These are phyloP conservation scores for Didymella sp. DNA, from an alignment of 2,329 filamentous ascomycete genomes.

Conservation along the genomic window DNA sequence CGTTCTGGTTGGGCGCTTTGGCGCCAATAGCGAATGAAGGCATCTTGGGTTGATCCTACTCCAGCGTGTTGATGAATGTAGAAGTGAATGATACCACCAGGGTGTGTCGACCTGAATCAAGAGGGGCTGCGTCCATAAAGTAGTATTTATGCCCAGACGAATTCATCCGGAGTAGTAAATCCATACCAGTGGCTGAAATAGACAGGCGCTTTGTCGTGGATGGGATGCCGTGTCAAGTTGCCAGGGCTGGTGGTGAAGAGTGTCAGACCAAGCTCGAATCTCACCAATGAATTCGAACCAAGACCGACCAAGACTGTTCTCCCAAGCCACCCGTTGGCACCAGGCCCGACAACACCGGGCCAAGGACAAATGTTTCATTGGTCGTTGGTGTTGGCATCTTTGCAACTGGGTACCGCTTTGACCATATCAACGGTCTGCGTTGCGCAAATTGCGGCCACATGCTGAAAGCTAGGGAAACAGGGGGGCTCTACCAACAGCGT, in stretches of 20 bases:
- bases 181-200: conserved; percentile 10
- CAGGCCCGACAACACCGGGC: conserved; percentile 33
- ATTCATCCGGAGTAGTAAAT: conserved; percentile 3
- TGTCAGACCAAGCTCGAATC: conserved; percentile 20
- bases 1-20: conserved; percentile 26
- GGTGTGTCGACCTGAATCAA: conserved; percentile 24
- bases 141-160: conserved; percentile 30
- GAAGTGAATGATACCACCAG: conserved; percentile 19
- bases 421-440: conserved; percentile 19
- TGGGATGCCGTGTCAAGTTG: conserved; percentile 26
- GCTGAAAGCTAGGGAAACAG: conserved; percentile 19
- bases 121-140: conserved; percentile 16
- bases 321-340: conserved; percentile 32
- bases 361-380: conserved; percentile 23
- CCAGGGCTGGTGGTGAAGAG: conserved; percentile 21
- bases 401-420: conserved; percentile 18
- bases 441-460: conserved; percentile 25
- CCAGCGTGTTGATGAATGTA: conserved; percentile 2
- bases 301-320: conserved; percentile 16
- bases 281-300: conserved; percentile 24
- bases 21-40: conserved; percentile 24
- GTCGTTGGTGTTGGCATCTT: conserved; percentile 7
- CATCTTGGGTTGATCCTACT: conserved; percentile 2
- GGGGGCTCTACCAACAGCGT: conserved; percentile 23
- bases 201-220: conserved; percentile 11